Evolutionary conservation across 495 filamentous ascomycete species (phyloP).

Genomic region (Aspergillus conjunctus): DNA sequence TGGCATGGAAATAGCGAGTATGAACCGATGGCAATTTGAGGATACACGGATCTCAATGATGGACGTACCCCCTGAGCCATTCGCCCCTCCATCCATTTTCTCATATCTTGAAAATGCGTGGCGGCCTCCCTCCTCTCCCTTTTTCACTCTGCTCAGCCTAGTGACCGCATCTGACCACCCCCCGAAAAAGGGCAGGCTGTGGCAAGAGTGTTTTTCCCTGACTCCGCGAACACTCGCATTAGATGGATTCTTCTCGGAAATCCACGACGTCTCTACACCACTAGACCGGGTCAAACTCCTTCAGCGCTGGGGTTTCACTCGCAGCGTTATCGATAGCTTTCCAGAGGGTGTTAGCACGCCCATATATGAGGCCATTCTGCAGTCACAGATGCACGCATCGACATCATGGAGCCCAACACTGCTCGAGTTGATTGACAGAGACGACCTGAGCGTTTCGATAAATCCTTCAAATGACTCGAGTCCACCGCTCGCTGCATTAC

Average conservation of each 20-base stretch:
- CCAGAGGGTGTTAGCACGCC: slow-evolving; percentile 80
- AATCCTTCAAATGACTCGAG: slow-evolving; percentile 35
- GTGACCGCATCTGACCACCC: slow-evolving; percentile 44
- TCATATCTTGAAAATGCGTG: slow-evolving; percentile 56
- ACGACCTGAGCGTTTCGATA: slow-evolving; percentile 75
- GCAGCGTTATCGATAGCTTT: slow-evolving; percentile 65
- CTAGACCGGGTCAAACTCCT: slow-evolving; percentile 46
- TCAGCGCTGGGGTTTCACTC: slow-evolving; percentile 47
- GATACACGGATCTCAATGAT: slow-evolving; percentile 51
- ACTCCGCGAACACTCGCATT: slow-evolving; percentile 71
- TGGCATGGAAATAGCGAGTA: slow-evolving; percentile 66
- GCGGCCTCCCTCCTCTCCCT: slow-evolving; percentile 41
- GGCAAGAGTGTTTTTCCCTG: slow-evolving; percentile 47
- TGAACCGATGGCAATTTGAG: slow-evolving; percentile 63
- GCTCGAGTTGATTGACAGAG: slow-evolving; percentile 75
- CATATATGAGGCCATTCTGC: slow-evolving; percentile 78
- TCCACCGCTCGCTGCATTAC: slow-evolving; percentile 38
- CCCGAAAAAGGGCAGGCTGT: slow-evolving; percentile 41
- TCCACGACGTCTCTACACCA: slow-evolving; percentile 32
- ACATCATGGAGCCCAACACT: slow-evolving; percentile 70
- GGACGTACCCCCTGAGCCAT: slow-evolving; percentile 59
- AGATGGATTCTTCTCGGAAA: slow-evolving; percentile 54
- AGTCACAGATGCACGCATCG: slow-evolving; percentile 79
- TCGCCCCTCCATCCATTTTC: slow-evolving; percentile 70
- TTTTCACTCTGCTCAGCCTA: slow-evolving; percentile 63